Conservation (phyloP, 371 early-diverging fungal species). For the Sporodiniella umbellata region DNA sequence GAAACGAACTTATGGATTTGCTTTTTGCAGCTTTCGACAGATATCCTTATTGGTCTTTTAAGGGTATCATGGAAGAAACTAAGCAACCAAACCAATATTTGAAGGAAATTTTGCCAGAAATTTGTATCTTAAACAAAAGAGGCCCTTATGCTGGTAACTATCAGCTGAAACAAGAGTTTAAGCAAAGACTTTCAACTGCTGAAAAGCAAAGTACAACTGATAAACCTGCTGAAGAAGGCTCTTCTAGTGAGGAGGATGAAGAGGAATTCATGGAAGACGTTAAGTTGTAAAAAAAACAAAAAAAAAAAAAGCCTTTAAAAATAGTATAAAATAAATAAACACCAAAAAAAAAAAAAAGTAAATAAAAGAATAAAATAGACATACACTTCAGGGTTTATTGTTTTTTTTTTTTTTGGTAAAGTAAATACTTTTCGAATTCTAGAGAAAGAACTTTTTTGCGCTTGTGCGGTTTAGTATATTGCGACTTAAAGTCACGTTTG, state of each 20-base stretch:
- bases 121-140: constrained; percentile 78
- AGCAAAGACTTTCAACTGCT: constrained; percentile 43
- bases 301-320: too few species aligned
- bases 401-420: too few species aligned
- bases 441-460: too few species aligned
- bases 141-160: constrained; percentile 84
- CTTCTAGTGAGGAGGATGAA: constrained; percentile 32
- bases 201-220: constrained; percentile 34
- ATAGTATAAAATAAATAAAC: too few species aligned
- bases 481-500: too few species aligned
- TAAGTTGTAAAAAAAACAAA: constrained; percentile 24
- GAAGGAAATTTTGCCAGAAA: constrained; percentile 81
- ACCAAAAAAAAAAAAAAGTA: too few species aligned
- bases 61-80: constrained; percentile 79
- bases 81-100: constrained; percentile 78
- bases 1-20: constrained; percentile 79
- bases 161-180: constrained; percentile 83
- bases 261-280: constrained; percentile 49
- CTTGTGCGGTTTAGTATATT: too few species aligned
- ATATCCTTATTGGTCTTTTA: constrained; percentile 83
- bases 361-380: too few species aligned
- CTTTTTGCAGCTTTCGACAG: constrained; percentile 81
- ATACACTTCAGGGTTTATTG: too few species aligned
- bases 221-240: constrained; percentile 16
- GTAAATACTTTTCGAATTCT: too few species aligned